Percentiles rank a stretch among this genome's conserved stretches.
These are phyloP conservation scores for Apiospora kogelbergensis DNA, from an alignment of 2,329 filamentous ascomycete species.

Conservation along the genomic window DNA sequence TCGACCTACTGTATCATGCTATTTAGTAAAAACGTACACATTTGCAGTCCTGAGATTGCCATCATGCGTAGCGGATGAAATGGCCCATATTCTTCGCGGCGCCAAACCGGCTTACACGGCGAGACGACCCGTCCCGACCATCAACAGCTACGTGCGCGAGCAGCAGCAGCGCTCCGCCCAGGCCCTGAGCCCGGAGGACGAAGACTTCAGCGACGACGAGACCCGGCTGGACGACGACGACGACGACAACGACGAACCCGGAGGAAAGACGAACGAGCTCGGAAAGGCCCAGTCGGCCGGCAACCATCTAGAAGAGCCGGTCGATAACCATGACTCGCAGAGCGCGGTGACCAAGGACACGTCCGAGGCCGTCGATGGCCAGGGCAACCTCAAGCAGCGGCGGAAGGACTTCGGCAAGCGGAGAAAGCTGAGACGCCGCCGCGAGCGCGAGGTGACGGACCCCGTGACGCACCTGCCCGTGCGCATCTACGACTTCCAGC, in stretches of 20 bases:
- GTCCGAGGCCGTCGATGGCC: neutral
- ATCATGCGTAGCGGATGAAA: neutral
- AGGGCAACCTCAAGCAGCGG: neutral
- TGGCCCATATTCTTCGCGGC: neutral
- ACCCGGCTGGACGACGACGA: neutral
- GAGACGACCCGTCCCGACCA: slow-evolving; percentile 7
- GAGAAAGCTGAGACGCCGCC: neutral
- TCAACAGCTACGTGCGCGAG: neutral
- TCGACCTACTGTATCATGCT: neutral
- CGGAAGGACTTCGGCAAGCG: slow-evolving; percentile 4
- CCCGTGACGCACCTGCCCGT: slow-evolving; percentile 7
- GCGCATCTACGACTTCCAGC: slow-evolving; percentile 9
- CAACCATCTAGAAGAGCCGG: neutral
- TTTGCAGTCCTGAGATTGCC: neutral
- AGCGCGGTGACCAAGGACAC: slow-evolving; percentile 2
- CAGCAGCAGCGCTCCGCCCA: neutral
- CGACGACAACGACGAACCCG: no score
- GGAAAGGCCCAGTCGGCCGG: neutral
- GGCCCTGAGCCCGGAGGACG: slow-evolving; percentile 4
- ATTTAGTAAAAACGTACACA: neutral
- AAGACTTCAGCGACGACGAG: neutral
- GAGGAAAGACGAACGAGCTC: neutral
- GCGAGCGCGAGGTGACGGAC: slow-evolving; percentile 11
- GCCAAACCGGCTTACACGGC: slow-evolving; percentile 8
- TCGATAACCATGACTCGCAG: neutral